phyloP scores from a whole-genome alignment of 2,329 filamentous ascomycete species.

The Pseudogymnoascus sp. region DNA sequence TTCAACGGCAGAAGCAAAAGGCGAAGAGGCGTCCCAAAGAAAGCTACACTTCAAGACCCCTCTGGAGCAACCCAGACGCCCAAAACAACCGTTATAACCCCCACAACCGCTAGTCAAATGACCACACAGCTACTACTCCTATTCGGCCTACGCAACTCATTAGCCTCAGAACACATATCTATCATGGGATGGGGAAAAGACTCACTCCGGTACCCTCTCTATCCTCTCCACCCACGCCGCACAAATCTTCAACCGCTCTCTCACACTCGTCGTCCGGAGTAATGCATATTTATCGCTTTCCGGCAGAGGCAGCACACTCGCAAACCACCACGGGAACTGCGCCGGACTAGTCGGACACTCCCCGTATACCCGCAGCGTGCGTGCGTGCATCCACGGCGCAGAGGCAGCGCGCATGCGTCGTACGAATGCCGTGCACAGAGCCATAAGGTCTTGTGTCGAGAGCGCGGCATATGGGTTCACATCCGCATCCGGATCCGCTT shows the following conservation, averaged over 20 bases:
- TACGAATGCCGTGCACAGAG: constrained; percentile 60
- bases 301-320: constrained; percentile 67
- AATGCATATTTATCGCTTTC: constrained; percentile 75
- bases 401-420: constrained; percentile 58
- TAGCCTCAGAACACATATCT: not conserved
- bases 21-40: not conserved
- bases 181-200: not conserved
- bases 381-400: constrained; percentile 66
- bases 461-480: not conserved
- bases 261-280: constrained; percentile 64
- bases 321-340: constrained; percentile 85
- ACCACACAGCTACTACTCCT: constrained; percentile 7
- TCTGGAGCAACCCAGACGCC: not conserved
- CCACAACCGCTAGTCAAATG: constrained; percentile 7
- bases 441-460: constrained; percentile 63
- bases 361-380: constrained; percentile 67
- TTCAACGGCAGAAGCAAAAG: not conserved
- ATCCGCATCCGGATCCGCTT: constrained; percentile 40
- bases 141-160: not conserved
- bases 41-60: not conserved
- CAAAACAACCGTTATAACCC: constrained; percentile 2
- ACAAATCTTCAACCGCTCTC: constrained; percentile 75
- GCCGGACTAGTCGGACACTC: constrained; percentile 69
- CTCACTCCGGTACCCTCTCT: constrained; percentile 14
- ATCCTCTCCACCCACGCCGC: constrained; percentile 64